These are phyloP conservation scores for Millerozyma miso DNA, from an alignment of 805 yeast species.

Conservation along the genomic window DNA sequence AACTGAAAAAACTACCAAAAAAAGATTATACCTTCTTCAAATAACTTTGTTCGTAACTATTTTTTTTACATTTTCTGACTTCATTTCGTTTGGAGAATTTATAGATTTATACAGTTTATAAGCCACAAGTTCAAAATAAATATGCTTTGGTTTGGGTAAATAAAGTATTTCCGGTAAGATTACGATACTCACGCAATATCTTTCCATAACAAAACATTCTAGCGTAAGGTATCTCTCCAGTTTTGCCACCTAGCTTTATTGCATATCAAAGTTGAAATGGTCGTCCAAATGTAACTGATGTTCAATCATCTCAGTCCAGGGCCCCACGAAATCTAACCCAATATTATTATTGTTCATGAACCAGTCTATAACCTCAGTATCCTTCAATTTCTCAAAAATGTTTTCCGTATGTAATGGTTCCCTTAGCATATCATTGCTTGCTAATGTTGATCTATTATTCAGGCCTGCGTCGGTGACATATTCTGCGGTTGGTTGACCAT, in stretches of 20 bases:
- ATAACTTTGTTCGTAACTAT: too few species aligned
- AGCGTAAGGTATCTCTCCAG: background rate
- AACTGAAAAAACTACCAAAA: too few species aligned
- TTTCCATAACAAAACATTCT: too few species aligned
- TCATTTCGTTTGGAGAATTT: background rate
- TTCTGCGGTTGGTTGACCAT: background rate
- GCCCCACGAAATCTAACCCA: slow-evolving; percentile 52
- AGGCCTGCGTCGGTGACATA: background rate
- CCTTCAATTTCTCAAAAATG: slow-evolving; percentile 17
- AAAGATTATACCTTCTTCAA: too few species aligned
- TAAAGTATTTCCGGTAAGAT: too few species aligned
- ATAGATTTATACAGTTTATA: background rate
- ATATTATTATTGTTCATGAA: slow-evolving; percentile 35
- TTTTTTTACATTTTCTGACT: too few species aligned
- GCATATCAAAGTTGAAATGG: slow-evolving; percentile 23
- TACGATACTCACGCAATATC: too few species aligned
- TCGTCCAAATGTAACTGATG: slow-evolving; percentile 47
- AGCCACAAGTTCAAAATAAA: background rate
- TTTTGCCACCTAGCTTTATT: background rate
- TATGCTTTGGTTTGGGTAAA: background rate
- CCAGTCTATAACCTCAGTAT: slow-evolving; percentile 43
- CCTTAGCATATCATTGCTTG: background rate
- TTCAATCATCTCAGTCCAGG: slow-evolving; percentile 78
- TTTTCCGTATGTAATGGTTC: background rate
- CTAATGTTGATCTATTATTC: background rate